These are phyloP conservation scores for Moniliophthora roreri DNA, from an alignment of 1,284 basidiomycete species.

Conservation along the genomic window DNA sequence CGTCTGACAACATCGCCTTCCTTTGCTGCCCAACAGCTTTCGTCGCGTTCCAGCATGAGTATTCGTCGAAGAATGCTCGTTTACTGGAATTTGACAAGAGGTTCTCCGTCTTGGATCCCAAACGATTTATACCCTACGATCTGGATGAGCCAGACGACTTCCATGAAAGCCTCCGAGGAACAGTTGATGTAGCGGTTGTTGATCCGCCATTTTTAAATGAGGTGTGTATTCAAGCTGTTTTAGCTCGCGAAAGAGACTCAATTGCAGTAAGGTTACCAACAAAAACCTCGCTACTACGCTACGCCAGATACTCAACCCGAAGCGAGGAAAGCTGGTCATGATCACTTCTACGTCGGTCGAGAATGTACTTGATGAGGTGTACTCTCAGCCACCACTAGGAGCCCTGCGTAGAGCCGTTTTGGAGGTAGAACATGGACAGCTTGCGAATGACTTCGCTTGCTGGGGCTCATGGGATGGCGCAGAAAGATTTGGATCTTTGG, in stretches of 20 bases:
- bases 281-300: conserved; percentile 32
- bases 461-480: conserved; percentile 43
- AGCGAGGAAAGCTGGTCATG: conserved; percentile 35
- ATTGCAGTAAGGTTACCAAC: conserved; percentile 27
- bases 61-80: conserved; percentile 28
- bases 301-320: conserved; percentile 35
- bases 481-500: conserved; percentile 29
- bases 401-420: conserved; percentile 32
- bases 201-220: conserved; percentile 46
- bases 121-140: conserved; percentile 39
- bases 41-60: conserved; percentile 41
- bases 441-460: conserved; percentile 40
- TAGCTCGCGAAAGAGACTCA: neutral
- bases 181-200: conserved; percentile 35
- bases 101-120: conserved; percentile 36
- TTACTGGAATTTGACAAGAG: conserved; percentile 42
- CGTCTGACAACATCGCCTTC: conserved; percentile 37
- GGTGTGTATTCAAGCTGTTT: conserved; percentile 23
- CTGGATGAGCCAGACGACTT: conserved; percentile 38
- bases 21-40: conserved; percentile 44
- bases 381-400: conserved; percentile 33
- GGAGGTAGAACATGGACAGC: conserved; percentile 32
- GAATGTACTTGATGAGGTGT: conserved; percentile 30
- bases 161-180: conserved; percentile 29
- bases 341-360: conserved; percentile 38